Percentiles rank a stretch among this genome's conserved stretches.
phyloP scores from a whole-genome alignment of 2,329 filamentous ascomycete genomes.

The Lithohypha guttulata region DNA sequence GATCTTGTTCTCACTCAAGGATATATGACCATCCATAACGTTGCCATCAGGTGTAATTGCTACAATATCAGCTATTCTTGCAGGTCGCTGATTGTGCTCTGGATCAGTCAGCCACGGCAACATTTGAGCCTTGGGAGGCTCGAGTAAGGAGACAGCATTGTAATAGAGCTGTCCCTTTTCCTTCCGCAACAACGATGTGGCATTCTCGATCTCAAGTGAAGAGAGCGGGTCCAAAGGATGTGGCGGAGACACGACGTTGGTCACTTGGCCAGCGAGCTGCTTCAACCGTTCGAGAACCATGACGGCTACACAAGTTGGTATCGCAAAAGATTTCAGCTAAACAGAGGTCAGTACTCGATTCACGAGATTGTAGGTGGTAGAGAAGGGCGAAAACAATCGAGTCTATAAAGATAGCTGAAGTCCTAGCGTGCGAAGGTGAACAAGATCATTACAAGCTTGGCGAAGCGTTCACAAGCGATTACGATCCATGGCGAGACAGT shows the following conservation, averaged over 20 bases:
- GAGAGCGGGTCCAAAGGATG: constrained; percentile 73
- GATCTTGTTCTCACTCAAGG: constrained; percentile 57
- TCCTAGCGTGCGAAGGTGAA: no score
- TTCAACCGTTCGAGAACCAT: constrained; percentile 56
- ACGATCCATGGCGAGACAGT: no score
- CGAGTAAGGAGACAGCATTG: constrained; percentile 75
- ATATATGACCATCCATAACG: constrained; percentile 72
- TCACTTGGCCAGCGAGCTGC: constrained; percentile 53
- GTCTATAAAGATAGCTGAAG: no score
- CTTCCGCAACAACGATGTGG: constrained; percentile 57
- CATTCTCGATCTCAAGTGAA: constrained; percentile 59
- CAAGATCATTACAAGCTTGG: no score
- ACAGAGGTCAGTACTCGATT: no score
- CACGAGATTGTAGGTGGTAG: no score
- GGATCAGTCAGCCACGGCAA: constrained; percentile 63
- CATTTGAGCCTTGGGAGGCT: constrained; percentile 80
- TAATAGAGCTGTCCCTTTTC: constrained; percentile 64
- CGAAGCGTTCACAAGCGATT: no score
- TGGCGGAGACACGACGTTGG: constrained; percentile 42
- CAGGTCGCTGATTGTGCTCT: constrained; percentile 49
- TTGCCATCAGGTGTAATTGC: constrained; percentile 68
- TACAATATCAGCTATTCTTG: constrained; percentile 69
- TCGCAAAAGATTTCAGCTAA: no score
- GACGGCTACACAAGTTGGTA: no score
- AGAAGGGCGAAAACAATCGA: no score